A percentile compares a stretch with the other conserved stretches of the same genome.
These are phyloP conservation scores for Ophiostoma angusticollis DNA, from an alignment of 2,329 filamentous ascomycete genomes.

Conservation along the genomic window DNA sequence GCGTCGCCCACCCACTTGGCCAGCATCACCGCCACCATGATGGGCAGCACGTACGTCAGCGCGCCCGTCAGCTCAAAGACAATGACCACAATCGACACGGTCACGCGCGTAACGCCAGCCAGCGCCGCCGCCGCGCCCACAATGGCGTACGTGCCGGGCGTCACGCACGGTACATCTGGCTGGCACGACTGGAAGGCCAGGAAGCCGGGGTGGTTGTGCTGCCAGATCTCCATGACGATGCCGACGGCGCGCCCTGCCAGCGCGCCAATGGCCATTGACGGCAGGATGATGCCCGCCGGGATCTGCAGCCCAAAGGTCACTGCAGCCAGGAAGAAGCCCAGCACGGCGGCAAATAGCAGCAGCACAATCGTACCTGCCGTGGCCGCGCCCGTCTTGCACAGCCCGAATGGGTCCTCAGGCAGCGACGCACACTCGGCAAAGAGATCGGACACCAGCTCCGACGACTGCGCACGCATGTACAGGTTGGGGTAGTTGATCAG, in stretches of 20 bases:
- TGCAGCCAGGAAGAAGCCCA: conserved; percentile 75
- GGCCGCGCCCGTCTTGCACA: conserved; percentile 78
- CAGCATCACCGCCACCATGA: conserved; percentile 98
- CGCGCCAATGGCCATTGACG: conserved; percentile 91
- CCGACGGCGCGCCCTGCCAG: conserved; percentile 81
- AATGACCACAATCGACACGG: conserved; percentile 95
- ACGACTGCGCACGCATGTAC: conserved; percentile 88
- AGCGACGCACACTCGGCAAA: conserved; percentile 82
- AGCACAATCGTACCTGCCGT: conserved; percentile 73
- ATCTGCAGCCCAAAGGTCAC: conserved; percentile 91
- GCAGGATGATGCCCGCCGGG: conserved; percentile 87
- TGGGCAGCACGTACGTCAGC: conserved; percentile 89
- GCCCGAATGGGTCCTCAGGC: conserved; percentile 72
- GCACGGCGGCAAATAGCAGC: conserved; percentile 64
- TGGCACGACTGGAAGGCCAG: conserved; percentile 71
- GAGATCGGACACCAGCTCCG: conserved; percentile 80
- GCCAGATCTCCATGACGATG: conserved; percentile 80
- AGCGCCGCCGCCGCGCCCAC: conserved; percentile 92
- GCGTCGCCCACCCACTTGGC: conserved; percentile 97
- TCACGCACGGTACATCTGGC: conserved; percentile 77
- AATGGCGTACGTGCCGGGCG: conserved; percentile 90
- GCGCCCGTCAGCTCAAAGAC: conserved; percentile 98
- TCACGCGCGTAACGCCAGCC: conserved; percentile 88
- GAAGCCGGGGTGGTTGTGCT: conserved; percentile 62
- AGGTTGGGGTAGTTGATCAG: conserved; percentile 90